Conservation (phyloP, 139 green algal species). For the Yamagishiella unicocca region DNA sequence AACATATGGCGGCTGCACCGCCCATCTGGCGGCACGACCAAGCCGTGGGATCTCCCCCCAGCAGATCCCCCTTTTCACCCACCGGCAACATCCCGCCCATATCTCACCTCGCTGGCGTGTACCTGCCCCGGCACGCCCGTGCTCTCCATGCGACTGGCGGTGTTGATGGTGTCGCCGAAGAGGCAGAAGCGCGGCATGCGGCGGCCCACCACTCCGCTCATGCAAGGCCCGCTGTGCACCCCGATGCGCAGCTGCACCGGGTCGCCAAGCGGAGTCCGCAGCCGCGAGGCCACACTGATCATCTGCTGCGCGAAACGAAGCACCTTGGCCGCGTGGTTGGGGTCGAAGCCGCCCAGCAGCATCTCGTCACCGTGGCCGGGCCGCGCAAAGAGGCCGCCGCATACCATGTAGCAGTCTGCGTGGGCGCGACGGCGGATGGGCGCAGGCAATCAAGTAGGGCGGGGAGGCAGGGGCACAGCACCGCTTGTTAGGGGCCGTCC, state of each 20-base stretch:
- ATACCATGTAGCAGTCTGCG: slow-evolving; percentile 47
- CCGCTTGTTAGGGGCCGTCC: neutral
- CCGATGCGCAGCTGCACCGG: slow-evolving; percentile 39
- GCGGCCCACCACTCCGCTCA: slow-evolving; percentile 49
- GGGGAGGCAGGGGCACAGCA: neutral
- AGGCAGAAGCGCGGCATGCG: slow-evolving; percentile 48
- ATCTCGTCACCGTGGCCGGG: neutral
- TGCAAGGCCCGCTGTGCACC: slow-evolving; percentile 19
- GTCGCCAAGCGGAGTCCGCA: slow-evolving; percentile 33
- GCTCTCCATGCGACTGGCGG: slow-evolving; percentile 53
- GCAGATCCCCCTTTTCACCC: neutral
- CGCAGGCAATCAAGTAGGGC: neutral
- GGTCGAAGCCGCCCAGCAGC: slow-evolving; percentile 38
- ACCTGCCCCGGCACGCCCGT: slow-evolving; percentile 24
- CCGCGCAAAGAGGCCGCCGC: slow-evolving; percentile 10
- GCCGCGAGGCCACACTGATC: slow-evolving; percentile 2
- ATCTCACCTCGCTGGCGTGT: slow-evolving; percentile 31
- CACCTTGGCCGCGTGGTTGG: slow-evolving; percentile 26
- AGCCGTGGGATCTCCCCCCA: too few relatives aligned
- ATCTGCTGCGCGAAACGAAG: slow-evolving; percentile 34
- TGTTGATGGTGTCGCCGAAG: slow-evolving; percentile 63
- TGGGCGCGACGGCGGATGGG: neutral
- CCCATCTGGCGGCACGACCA: too few relatives aligned
- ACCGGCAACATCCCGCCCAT: neutral
- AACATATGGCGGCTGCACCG: too few relatives aligned